These are phyloP conservation scores for Chlorella sorokiniana DNA, from an alignment of 139 green algal genomes.

Conservation along the genomic window DNA sequence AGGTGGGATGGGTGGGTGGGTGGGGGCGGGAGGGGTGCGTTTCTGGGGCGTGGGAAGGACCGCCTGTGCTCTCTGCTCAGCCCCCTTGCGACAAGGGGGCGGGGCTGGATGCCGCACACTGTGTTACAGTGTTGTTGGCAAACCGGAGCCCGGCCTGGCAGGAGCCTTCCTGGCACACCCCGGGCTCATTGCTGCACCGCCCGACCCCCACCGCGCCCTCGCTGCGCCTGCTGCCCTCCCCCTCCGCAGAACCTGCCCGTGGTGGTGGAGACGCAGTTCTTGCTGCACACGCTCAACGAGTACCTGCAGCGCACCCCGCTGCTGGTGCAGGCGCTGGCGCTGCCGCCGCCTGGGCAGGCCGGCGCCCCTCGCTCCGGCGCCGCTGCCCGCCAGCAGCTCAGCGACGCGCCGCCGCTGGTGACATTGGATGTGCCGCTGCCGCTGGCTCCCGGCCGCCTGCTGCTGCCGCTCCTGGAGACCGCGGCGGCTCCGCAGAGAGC, in stretches of 20 bases:
- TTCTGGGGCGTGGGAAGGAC: too few species aligned
- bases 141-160: too few species aligned
- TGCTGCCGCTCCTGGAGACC: too few species aligned
- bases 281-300: slow-evolving; percentile 80
- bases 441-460: slow-evolving; percentile 36
- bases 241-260: slow-evolving; percentile 32
- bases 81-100: too few species aligned
- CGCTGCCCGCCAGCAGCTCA: too few species aligned
- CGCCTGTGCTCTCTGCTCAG: too few species aligned
- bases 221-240: background rate
- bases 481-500: too few species aligned
- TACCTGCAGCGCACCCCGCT: slow-evolving; percentile 69
- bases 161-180: too few species aligned
- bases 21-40: too few species aligned
- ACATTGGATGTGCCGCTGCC: slow-evolving; percentile 66
- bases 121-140: too few species aligned
- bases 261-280: slow-evolving; percentile 55
- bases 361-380: background rate
- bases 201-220: background rate
- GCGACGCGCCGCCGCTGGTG: background rate
- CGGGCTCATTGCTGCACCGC: background rate
- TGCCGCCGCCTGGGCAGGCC: background rate
- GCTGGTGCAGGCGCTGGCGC: slow-evolving; percentile 76
- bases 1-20: too few species aligned
- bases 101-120: too few species aligned